Conservation (phyloP, 2,329 filamentous ascomycete genomes). For the Aspergillus sclerotialis region DNA sequence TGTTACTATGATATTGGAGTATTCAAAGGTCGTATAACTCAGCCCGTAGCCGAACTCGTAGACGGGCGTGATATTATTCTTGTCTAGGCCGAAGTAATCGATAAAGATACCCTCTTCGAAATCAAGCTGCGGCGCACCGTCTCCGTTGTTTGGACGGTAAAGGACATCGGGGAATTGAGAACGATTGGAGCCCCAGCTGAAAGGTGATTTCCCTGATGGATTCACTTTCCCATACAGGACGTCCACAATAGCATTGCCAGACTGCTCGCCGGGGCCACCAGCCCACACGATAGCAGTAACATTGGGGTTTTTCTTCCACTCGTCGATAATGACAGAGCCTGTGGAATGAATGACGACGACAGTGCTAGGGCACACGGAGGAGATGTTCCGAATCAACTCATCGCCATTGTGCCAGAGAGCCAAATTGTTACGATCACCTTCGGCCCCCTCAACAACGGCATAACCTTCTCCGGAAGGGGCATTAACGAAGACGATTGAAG, state of each 20-base stretch:
- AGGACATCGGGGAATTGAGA: conserved; percentile 54
- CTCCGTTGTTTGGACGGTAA: not conserved
- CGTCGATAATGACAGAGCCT: conserved; percentile 44
- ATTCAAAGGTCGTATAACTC: conserved; percentile 61
- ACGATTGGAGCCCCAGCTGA: conserved; percentile 66
- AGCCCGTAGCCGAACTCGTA: conserved; percentile 47
- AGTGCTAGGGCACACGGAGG: conserved; percentile 68
- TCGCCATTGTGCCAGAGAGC: conserved; percentile 66
- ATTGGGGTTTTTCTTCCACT: conserved; percentile 55
- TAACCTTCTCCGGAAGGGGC: conserved; percentile 75
- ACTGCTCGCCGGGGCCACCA: conserved; percentile 75
- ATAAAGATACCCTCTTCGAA: not conserved
- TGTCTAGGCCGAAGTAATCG: not conserved
- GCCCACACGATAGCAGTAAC: conserved; percentile 81
- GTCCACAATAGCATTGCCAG: conserved; percentile 70
- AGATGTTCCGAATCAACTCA: conserved; percentile 73
- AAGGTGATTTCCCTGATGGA: conserved; percentile 69
- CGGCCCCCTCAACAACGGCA: conserved; percentile 1
- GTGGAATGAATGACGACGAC: conserved; percentile 79
- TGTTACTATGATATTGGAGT: too few species aligned
- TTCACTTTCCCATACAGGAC: conserved; percentile 75
- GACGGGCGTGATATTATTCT: not conserved
- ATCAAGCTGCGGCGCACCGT: not conserved
- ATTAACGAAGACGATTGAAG: conserved; percentile 69
- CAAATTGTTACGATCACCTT: conserved; percentile 46